Evolutionary conservation across 805 yeast species (phyloP).

Genomic region (Cyberlindnera bimundalis): DNA sequence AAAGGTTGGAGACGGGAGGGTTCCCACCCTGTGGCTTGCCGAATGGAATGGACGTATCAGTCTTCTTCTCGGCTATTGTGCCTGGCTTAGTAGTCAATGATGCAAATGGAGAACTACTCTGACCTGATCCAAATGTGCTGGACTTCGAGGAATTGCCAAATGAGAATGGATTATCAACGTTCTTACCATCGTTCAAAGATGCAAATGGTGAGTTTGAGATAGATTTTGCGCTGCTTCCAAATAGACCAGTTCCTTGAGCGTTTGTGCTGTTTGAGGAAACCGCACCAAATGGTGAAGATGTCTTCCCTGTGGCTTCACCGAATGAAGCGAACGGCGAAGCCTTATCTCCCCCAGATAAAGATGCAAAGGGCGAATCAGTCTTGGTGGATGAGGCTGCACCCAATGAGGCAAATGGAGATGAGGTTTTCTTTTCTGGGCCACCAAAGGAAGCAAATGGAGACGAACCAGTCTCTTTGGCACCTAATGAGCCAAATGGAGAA

Average conservation of each 20-base stretch:
- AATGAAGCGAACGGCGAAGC: slow-evolving; percentile 18
- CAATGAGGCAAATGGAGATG: slow-evolving; percentile 13
- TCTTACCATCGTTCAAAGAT: slow-evolving; percentile 6
- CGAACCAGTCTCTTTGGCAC: too few species aligned
- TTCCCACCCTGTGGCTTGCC: not conserved
- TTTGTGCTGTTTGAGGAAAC: not conserved
- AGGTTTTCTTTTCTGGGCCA: not conserved
- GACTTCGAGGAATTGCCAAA: not conserved
- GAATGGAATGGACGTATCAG: not conserved
- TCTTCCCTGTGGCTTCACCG: slow-evolving; percentile 6
- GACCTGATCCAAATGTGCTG: not conserved
- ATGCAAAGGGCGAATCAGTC: not conserved
- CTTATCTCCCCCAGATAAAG: not conserved
- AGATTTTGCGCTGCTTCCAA: slow-evolving; percentile 3
- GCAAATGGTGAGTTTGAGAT: slow-evolving; percentile 11
- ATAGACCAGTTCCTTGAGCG: not conserved
- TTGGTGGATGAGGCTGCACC: slow-evolving; percentile 5
- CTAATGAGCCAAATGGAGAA: slow-evolving; percentile 11
- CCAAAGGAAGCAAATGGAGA: slow-evolving; percentile 12
- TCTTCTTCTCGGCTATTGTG: not conserved
- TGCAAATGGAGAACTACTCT: too few species aligned
- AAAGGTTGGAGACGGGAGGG: not conserved
- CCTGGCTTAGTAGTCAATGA: too few species aligned
- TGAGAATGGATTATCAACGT: not conserved
- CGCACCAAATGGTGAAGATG: slow-evolving; percentile 1